A percentile compares a stretch with the other conserved stretches of the same genome.
Conservation (phyloP, 805 yeast species). For the Sugiyamaella valdiviana region DNA sequence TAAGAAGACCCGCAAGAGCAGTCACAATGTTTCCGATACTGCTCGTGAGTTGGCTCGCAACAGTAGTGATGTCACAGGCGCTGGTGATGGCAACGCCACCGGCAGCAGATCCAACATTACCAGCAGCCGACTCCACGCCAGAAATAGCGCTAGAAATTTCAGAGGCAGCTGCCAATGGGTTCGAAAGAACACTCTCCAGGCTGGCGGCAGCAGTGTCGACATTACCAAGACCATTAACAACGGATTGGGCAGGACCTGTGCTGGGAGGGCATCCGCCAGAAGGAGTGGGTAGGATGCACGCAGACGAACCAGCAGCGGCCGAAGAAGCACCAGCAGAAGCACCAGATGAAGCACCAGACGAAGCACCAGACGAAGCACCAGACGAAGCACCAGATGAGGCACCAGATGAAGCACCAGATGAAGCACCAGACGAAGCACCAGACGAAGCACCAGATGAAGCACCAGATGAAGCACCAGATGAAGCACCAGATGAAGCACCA, state of each 20-base stretch:
- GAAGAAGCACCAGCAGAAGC: too few species aligned
- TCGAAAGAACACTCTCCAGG: not conserved
- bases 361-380: too few species aligned
- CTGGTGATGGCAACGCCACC: not conserved
- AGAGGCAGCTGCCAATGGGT: not conserved
- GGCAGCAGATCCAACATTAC: not conserved
- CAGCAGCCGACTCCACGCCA: not conserved
- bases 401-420: too few species aligned
- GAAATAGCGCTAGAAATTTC: too few species aligned
- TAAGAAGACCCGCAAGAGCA: not conserved
- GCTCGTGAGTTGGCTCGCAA: not conserved
- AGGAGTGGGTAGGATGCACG: too few species aligned
- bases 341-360: too few species aligned
- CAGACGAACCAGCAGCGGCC: too few species aligned
- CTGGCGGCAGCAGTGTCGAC: too few species aligned
- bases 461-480: not conserved
- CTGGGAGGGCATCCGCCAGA: not conserved
- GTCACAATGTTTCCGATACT: not conserved
- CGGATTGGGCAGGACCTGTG: not conserved
- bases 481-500: not conserved
- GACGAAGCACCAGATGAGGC: too few species aligned
- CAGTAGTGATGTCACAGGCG: conserved; percentile 2
- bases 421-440: too few species aligned
- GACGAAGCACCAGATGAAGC: too few species aligned
- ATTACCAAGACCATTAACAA: not conserved